A percentile compares a stretch with the other conserved stretches of the same genome.
Conservation (phyloP, 768 basidiomycete genomes). For the Omphalotus guepiniiformis region DNA sequence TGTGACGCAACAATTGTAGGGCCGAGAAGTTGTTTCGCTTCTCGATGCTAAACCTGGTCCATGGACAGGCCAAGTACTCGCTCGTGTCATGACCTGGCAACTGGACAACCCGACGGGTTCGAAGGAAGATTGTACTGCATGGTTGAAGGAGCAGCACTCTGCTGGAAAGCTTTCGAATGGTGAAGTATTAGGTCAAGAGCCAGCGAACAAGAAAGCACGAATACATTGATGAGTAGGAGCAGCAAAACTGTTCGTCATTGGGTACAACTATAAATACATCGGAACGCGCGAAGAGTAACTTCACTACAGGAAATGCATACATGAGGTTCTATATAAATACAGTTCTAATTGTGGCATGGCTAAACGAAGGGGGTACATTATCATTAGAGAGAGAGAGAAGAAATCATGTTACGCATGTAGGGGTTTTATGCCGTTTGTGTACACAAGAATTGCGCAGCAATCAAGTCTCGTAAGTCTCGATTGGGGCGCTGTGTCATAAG, state of each 20-base stretch:
- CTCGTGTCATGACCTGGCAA: constrained; percentile 81
- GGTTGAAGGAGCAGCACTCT: constrained; percentile 57
- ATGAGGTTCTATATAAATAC: background rate
- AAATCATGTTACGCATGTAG: no score
- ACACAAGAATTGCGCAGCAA: no score
- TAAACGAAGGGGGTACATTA: background rate
- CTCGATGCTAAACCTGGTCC: constrained; percentile 62
- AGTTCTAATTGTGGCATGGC: background rate
- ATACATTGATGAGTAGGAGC: constrained; percentile 20
- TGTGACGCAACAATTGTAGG: constrained; percentile 41
- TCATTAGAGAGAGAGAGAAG: no score
- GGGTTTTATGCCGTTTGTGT: no score
- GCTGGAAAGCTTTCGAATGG: constrained; percentile 39
- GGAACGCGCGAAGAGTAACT: background rate
- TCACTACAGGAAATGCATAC: background rate
- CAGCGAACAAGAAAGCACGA: constrained; percentile 34
- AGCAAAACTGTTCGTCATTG: background rate
- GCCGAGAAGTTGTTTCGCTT: constrained; percentile 54
- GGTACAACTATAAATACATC: background rate
- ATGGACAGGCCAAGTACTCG: constrained; percentile 62
- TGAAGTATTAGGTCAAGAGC: constrained; percentile 22
- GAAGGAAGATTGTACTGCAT: constrained; percentile 62
- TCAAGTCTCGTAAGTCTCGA: no score
- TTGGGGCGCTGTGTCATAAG: no score
- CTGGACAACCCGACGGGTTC: constrained; percentile 66